Base-by-base conservation (phyloP, 495 filamentous ascomycete genomes). In the Penicillium manginii region DNA sequence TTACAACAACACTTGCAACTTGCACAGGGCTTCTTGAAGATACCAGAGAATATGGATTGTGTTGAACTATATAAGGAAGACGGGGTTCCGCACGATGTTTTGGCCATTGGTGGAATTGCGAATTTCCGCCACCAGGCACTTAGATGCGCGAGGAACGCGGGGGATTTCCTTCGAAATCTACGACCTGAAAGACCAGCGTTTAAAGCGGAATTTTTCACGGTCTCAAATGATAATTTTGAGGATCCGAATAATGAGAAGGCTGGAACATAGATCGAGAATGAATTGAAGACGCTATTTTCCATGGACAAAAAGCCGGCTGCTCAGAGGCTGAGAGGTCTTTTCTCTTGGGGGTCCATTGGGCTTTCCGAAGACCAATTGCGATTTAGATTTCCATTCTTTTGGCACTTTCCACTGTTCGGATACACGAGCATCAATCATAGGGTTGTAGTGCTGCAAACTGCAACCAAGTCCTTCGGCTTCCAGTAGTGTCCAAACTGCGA, bases 371-470 rank as follows among this genome's bases (percentile, higher is more conserved):
- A 87, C 84, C 59, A 88, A 66, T 74, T 87, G 83, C 21, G 83
- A 80, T 51, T 75, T 78, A 47, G 89, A 69, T 58, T 78, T 79
- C 88, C 88, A 92, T 50, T 75, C 78, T 29, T 62, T 50, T 37
- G 84, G 82, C 15, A 90, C 61, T 15, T 78, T 78, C 87, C 87
- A 91, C 52, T 79, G 64, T 55, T 75, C 70, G 29, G 70, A 64
- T 12, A 86, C 83, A 72, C 81, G 81, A 43, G 66, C 74, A 72
- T 88, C 85, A 52, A 90, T 71, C 49, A 89, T 64, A 1, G 87
- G 71, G 21, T 48, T 88, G 77, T 90, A 90, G 71, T 91, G 88
- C 78, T 92, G 89, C 4, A 92, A 78, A 75, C 86, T 91, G 68
- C 81, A 83, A 45, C 88, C 89, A 33, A 91, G 75, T 33, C 89